These are phyloP conservation scores for Lentinula sp. DNA, from an alignment of 768 basidiomycete species.

Conservation along the genomic window DNA sequence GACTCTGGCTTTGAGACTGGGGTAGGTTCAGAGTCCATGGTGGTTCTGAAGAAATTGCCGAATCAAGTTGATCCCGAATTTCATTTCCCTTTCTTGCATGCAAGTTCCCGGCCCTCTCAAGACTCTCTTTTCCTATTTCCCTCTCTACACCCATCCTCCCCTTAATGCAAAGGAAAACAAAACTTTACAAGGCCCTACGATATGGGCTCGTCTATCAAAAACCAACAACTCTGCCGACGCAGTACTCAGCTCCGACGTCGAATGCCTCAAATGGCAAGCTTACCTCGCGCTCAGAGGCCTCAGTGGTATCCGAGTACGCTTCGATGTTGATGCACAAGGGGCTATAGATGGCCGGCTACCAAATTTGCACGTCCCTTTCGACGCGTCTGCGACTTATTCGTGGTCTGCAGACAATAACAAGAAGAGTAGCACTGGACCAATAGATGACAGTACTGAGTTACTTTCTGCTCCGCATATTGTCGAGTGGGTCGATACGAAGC, in stretches of 20 bases:
- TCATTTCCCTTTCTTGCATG: conserved; percentile 3
- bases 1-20: background rate
- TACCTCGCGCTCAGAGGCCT: conserved; percentile 48
- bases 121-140: conserved; percentile 53
- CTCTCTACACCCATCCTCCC: conserved; percentile 47
- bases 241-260: conserved; percentile 31
- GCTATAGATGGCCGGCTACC: conserved; percentile 65
- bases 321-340: conserved; percentile 66
- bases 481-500: conserved; percentile 60
- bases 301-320: conserved; percentile 45
- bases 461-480: conserved; percentile 66
- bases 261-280: conserved; percentile 89
- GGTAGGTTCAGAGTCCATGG: background rate
- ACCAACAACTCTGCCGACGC: background rate
- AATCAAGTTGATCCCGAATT: background rate
- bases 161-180: conserved; percentile 22
- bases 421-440: conserved; percentile 11
- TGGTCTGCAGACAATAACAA: conserved; percentile 14
- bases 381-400: conserved; percentile 14
- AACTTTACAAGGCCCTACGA: conserved; percentile 30
- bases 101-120: conserved; percentile 34
- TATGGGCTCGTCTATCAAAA: conserved; percentile 54
- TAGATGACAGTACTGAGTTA: conserved; percentile 37
- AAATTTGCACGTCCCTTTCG: conserved; percentile 52
- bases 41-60: background rate